Percentiles rank a stretch among this genome's conserved stretches.
Conservation (phyloP, 2,329 filamentous ascomycete genomes). For the Xylaria arbuscula region DNA sequence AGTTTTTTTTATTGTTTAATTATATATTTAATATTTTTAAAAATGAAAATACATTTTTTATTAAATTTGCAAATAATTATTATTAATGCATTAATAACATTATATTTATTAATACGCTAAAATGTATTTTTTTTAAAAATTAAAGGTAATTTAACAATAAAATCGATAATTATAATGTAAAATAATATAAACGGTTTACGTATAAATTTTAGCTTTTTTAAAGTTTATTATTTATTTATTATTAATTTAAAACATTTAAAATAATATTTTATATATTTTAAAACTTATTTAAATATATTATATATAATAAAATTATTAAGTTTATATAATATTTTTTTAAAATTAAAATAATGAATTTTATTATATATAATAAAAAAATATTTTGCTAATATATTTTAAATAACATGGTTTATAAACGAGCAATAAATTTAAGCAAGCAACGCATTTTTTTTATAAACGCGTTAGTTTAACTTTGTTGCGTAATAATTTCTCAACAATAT, state of each 20-base stretch:
- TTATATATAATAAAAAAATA: slow-evolving; percentile 1
- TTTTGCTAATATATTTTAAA: too few relatives aligned
- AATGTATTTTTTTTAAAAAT: neutral
- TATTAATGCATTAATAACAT: neutral
- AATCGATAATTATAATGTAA: slow-evolving; percentile 2
- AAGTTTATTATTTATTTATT: slow-evolving; percentile 14
- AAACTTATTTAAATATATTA: neutral
- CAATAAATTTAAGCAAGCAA: too few relatives aligned
- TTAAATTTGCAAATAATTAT: neutral
- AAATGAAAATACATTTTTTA: slow-evolving; percentile 16
- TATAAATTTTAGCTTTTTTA: too few relatives aligned
- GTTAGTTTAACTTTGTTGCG: too few relatives aligned
- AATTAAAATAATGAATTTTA: neutral
- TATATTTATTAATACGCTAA: neutral
- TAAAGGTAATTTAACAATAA: neutral
- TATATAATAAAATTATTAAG: neutral
- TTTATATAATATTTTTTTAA: neutral
- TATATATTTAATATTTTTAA: slow-evolving; percentile 10
- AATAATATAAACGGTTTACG: slow-evolving; percentile 1
- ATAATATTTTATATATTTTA: neutral
- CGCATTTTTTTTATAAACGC: too few relatives aligned
- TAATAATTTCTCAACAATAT: too few relatives aligned
- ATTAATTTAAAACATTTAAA: neutral
- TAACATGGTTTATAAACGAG: too few relatives aligned
- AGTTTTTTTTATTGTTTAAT: slow-evolving; percentile 1